Base-by-base conservation (phyloP, 1,284 basidiomycete species). In the Lignosus rhinocerotis region DNA sequence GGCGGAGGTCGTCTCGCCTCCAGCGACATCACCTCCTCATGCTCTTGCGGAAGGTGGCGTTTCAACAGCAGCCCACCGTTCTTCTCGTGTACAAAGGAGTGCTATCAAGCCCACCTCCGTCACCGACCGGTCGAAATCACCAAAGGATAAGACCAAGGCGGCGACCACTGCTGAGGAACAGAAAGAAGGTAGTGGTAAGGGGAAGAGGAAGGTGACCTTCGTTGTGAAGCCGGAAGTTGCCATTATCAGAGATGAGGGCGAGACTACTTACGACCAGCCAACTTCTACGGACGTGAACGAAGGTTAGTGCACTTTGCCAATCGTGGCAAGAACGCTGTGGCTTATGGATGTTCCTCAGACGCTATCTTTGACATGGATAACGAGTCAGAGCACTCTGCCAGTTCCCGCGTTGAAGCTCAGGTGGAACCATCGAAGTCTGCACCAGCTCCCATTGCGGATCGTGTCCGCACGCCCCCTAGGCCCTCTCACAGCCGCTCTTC, bases 191-290 rank as follows among this genome's bases (percentile, higher is more conserved):
- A 57, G n/a, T 31, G 43, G 57, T 33, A 88, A 84, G 67, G 80
- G 78, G 39, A 87, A 84, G 68, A 76, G 85, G 56, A 88, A 85
- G 69, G 88, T 92, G 19, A 90, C 87, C 9, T 92, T 92, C 65
- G 82, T 90, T 62, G 80, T 88, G 50, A 75, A 85, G 67, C 80
- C 85, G 16, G 82, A 78, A 42, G 77, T 81, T 9, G 71, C 78
- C 31, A 76, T 80, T 45, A 81, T 81, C 55, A 76, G 79, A 31
- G 60, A 60, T 33, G 61, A 65, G 17, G 43, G 45, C 25, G 57
- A 61, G 46, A 6, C 41, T 50, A 55, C n/a, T 6, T 51, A 52
- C 16, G 53, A 55, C 41, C 60, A 56, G 16, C 38, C 39, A 21
- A 52, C 43, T 6, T 38, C 59, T 32, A 39, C 54, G 7, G 41